A percentile compares a stretch with the other conserved stretches of the same genome.
These are phyloP conservation scores for Chondrus crispus DNA, from an alignment of 23 red algal genomes.

Conservation along the genomic window DNA sequence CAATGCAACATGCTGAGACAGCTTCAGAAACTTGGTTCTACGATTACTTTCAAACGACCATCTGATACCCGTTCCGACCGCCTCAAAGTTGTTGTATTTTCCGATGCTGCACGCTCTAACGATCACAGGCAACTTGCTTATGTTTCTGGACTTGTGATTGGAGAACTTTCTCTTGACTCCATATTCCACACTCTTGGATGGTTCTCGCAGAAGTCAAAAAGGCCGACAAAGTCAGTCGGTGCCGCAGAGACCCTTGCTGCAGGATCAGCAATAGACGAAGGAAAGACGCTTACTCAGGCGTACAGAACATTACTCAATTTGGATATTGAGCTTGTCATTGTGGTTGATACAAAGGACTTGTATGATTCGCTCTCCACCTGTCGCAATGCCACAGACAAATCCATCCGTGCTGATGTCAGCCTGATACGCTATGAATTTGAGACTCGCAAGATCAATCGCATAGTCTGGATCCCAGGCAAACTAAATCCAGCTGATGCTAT, in stretches of 20 bases:
- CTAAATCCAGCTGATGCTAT: background rate
- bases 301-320: background rate
- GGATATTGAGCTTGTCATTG: background rate
- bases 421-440: background rate
- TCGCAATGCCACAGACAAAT: background rate
- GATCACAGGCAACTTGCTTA: background rate
- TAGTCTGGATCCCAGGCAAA: background rate
- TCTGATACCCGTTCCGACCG: background rate
- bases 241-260: background rate
- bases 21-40: background rate
- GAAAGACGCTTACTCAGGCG: background rate
- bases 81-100: background rate
- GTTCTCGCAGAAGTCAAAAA: background rate
- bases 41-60: background rate
- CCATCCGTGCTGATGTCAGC: background rate
- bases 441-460: background rate
- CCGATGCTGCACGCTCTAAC: background rate
- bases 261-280: background rate
- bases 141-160: background rate
- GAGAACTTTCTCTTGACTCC: background rate
- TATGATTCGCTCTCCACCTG: background rate
- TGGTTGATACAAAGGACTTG: background rate
- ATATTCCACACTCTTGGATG: background rate
- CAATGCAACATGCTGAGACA: background rate
- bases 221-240: background rate